Evolutionary conservation across 805 yeast genomes (phyloP), one percentile per base, ranked within the genome.

Genomic region (Candida ipomoeae): DNA sequence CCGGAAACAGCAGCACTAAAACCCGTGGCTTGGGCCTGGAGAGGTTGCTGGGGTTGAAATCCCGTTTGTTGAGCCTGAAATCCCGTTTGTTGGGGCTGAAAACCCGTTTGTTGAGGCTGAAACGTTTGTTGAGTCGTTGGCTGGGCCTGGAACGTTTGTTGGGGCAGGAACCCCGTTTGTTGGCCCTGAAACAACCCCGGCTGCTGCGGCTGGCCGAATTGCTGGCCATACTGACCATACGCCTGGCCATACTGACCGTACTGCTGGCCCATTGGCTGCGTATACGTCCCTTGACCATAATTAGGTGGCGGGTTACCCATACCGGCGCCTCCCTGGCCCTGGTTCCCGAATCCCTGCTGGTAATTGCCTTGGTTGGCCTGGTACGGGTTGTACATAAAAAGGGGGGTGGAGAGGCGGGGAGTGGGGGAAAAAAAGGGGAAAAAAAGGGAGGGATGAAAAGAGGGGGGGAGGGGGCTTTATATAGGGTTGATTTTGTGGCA

Each of bases 21-120:
- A 2, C 81, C 82, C 2, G 82, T 77, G 5, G 76, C 76, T 48
- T 75, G 80, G 1, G 68, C 60, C 58, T 68, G 72, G 48, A 69
- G 60, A 49, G 57, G 64, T 49, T 43, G 60, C 50, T 56, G 64
- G 5, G 29, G 5, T 48, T 42, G 43, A 14, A 31, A 37, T 1
- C 40, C 47, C 7, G 80, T 70, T 40, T 66, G 67, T 10, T 39
- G 41, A 5, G 42, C 29, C 43, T 44, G 52, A 49, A 63, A 68
- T 1, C 79, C 79, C 2, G 79, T 70, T 40, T 66, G 67, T 50
- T 71, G 76, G 7, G 44, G 38, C 41, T 53, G 65, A 39, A 40
- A 31, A 2, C 50, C 52, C n/a, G 51, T 37, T 44, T 62, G 70
- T 15, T 73, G 65, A 26, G 59, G 52, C 48, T 74, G 71, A 47